Evolutionary conservation across 73 alveolate species (phyloP).

Genomic region (Stentor roeselii): DNA sequence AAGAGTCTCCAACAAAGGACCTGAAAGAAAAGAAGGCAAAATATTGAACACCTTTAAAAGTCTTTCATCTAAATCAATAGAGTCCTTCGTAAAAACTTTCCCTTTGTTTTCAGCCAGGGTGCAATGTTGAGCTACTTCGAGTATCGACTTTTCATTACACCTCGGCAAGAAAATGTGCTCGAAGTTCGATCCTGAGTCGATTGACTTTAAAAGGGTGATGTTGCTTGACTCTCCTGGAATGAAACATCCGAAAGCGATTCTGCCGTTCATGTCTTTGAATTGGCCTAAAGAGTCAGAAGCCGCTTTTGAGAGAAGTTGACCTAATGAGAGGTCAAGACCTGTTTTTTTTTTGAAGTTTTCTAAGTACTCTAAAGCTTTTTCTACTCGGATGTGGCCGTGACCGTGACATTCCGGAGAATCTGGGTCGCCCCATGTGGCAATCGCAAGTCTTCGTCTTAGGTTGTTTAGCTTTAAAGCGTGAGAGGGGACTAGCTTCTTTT

Average conservation of each 20-base stretch:
- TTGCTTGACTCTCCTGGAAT: not conserved
- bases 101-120: not conserved
- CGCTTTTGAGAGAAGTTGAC: not conserved
- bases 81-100: not conserved
- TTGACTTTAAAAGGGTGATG: not conserved
- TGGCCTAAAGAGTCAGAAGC: not conserved
- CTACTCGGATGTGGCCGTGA: not conserved
- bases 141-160: not conserved
- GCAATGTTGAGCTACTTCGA: not conserved
- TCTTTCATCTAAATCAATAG: not conserved
- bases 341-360: not conserved
- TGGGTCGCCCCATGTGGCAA: not conserved
- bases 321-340: not conserved
- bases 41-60: not conserved
- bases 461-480: not conserved
- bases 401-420: conserved; percentile 1
- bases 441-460: not conserved
- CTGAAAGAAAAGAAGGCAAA: not conserved
- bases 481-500: not conserved
- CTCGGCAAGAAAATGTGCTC: not conserved
- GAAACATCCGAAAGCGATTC: not conserved
- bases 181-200: not conserved
- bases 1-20: not conserved
- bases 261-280: not conserved
- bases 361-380: not conserved